A percentile compares a stretch with the other conserved stretches of the same genome.
phyloP scores from a whole-genome alignment of 176 grass and related monocot genomes.

The Triticum monococcum region DNA sequence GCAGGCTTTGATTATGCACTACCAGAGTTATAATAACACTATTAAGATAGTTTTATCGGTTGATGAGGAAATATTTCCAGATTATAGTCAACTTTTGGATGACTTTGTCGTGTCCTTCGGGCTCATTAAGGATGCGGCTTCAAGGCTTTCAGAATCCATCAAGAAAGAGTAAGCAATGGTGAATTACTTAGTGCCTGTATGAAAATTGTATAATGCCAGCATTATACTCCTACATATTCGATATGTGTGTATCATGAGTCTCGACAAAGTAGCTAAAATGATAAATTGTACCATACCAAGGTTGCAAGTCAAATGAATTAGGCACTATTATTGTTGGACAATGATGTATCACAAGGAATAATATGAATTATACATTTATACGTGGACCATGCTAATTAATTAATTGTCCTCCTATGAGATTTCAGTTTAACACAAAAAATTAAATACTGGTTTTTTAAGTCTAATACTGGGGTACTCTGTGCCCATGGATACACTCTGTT shows the following conservation, averaged over 20 bases:
- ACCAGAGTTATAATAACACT: constrained; percentile 53
- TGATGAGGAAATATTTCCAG: constrained; percentile 50
- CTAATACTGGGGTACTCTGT: too few relatives aligned
- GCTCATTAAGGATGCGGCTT: constrained; percentile 35
- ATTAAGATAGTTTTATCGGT: constrained; percentile 60
- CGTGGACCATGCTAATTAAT: not conserved
- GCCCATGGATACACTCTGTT: too few relatives aligned
- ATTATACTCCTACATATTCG: not conserved
- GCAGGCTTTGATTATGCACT: constrained; percentile 59
- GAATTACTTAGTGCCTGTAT: not conserved
- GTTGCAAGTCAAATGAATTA: not conserved
- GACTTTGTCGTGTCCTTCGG: constrained; percentile 52
- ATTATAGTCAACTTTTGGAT: constrained; percentile 50
- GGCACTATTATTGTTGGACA: not conserved
- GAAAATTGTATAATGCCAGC: not conserved
- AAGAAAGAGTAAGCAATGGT: not conserved
- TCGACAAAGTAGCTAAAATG: not conserved
- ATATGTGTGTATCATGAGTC: not conserved
- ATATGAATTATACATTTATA: not conserved
- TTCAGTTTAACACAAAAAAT: not conserved
- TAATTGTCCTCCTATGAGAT: not conserved
- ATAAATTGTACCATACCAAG: not conserved
- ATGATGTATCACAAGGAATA: not conserved
- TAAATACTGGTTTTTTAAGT: too few relatives aligned
- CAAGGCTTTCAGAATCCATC: not conserved